Evolutionary conservation across 306 rosid species (phyloP).

Genomic region (Argentina anserina): DNA sequence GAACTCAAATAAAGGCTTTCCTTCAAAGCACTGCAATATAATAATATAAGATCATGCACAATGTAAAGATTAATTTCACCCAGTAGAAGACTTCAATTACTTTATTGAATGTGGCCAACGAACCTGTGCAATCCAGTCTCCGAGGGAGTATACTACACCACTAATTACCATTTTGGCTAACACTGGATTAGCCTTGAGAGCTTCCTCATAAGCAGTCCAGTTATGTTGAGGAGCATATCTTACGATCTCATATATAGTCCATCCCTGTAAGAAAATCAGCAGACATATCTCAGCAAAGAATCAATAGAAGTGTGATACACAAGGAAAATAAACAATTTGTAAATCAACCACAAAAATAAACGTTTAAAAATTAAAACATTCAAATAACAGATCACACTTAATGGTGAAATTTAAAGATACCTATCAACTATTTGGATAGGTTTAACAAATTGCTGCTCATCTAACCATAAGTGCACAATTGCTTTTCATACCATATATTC

Average conservation of each 20-base stretch:
- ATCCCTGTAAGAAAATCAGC: slow-evolving; percentile 49
- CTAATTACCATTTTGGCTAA: slow-evolving; percentile 96
- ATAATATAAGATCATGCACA: background rate
- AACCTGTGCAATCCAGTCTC: slow-evolving; percentile 99
- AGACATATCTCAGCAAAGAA: slow-evolving; percentile 1
- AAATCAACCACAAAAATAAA: background rate
- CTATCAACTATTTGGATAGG: background rate
- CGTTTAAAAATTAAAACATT: background rate
- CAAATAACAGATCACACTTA: background rate
- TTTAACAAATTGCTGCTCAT: background rate
- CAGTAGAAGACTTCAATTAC: background rate
- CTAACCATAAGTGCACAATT: background rate
- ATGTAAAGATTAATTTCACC: background rate
- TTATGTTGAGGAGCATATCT: slow-evolving; percentile 93
- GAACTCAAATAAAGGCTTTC: slow-evolving; percentile 89
- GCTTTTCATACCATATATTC: background rate
- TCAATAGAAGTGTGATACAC: background rate
- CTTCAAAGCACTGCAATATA: slow-evolving; percentile 81
- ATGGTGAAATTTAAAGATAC: background rate
- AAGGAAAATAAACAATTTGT: background rate
- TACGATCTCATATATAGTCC: slow-evolving; percentile 87
- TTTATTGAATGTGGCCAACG: slow-evolving; percentile 8
- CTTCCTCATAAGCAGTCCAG: slow-evolving; percentile 96
- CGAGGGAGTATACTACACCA: slow-evolving; percentile 88
- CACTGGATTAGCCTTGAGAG: slow-evolving; percentile 90